phyloP scores from a whole-genome alignment of 2,329 filamentous ascomycete species.

The Talaromyces atroroseus region DNA sequence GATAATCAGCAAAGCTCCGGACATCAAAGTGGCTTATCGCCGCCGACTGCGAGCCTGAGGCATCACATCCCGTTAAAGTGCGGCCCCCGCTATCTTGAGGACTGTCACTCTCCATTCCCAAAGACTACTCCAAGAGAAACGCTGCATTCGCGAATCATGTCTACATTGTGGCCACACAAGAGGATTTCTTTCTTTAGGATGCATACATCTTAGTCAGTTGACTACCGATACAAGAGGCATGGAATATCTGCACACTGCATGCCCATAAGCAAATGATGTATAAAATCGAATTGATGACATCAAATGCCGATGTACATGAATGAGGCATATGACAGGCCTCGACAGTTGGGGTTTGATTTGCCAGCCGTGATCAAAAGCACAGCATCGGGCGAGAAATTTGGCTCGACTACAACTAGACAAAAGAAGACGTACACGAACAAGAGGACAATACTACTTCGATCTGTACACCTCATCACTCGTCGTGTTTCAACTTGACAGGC shows the following conservation, averaged over 20 bases:
- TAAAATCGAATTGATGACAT: neutral
- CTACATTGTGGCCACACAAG: neutral
- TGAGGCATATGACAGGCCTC: neutral
- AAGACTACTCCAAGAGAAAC: neutral
- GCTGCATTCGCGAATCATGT: neutral
- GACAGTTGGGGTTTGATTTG: neutral
- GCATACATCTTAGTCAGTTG: neutral
- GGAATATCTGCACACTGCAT: neutral
- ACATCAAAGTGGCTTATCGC: constrained; percentile 3
- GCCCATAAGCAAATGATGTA: neutral
- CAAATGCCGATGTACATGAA: neutral
- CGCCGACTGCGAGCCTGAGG: neutral
- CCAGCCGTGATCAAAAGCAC: neutral
- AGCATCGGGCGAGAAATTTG: neutral
- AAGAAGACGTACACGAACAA: neutral
- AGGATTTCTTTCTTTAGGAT: neutral
- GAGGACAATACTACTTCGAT: neutral
- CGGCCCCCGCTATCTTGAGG: neutral
- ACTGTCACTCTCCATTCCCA: neutral
- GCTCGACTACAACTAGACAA: neutral
- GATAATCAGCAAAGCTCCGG: constrained; percentile 5
- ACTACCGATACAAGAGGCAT: neutral
- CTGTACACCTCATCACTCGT: constrained; percentile 7
- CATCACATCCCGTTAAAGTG: neutral
- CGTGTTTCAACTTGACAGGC: constrained; percentile 8